A percentile compares a stretch with the other conserved stretches of the same genome.
Conservation (phyloP, 2,329 filamentous ascomycete species). For the Sporothrix luriei region DNA sequence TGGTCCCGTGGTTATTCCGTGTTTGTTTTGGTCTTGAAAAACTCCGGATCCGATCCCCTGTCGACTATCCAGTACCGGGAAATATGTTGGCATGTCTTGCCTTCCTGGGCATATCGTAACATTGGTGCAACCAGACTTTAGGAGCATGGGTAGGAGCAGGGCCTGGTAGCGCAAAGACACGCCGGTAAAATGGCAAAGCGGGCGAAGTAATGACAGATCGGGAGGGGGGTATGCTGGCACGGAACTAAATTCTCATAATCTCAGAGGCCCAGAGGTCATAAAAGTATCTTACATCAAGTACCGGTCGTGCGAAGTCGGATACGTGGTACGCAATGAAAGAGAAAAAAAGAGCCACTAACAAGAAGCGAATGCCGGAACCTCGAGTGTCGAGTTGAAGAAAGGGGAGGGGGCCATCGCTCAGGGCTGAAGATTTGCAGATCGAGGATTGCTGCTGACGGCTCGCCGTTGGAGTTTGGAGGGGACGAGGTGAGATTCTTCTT, state of each 20-base stretch:
- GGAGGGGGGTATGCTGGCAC: background rate
- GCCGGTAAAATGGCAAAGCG: constrained; percentile 4
- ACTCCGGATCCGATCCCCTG: background rate
- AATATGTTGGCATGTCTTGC: background rate
- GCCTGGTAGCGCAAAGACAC: background rate
- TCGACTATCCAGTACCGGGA: background rate
- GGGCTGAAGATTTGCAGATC: constrained; percentile 30
- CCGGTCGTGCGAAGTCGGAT: constrained; percentile 1
- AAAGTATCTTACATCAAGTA: background rate
- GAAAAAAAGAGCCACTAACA: background rate
- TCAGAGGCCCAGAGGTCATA: background rate
- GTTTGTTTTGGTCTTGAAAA: no score
- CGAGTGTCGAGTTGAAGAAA: no score
- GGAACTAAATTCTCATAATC: no score
- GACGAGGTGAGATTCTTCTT: constrained; percentile 2
- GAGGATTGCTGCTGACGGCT: constrained; percentile 12
- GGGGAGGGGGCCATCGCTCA: constrained; percentile 15
- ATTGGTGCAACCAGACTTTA: background rate
- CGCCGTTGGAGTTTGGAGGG: background rate
- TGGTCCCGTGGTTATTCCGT: no score
- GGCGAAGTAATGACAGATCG: background rate
- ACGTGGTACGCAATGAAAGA: no score
- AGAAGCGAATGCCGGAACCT: background rate
- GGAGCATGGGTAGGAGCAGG: background rate
- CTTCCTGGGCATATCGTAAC: constrained; percentile 5